Evolutionary conservation across 176 grass and related monocot species (phyloP).

Genomic region (Carex scoparia): DNA sequence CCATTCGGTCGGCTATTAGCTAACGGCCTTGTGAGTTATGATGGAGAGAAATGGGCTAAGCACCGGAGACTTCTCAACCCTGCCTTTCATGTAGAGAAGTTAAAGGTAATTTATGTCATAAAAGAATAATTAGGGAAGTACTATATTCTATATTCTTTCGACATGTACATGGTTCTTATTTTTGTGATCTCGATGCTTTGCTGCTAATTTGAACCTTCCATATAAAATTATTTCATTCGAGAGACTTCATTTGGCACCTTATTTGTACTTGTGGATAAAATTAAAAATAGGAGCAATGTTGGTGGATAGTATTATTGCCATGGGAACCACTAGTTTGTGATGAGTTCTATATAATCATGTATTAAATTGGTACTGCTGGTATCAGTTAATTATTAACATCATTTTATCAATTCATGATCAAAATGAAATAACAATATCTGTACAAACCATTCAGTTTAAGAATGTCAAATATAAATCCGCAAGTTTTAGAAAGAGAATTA

Average conservation of each 20-base stretch:
- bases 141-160: not conserved
- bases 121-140: not conserved
- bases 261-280: not conserved
- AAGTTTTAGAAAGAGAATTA: not conserved
- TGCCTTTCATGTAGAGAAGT: constrained; percentile 68
- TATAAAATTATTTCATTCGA: not conserved
- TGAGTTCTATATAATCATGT: not conserved
- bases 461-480: not conserved
- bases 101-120: constrained; percentile 44
- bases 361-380: not conserved
- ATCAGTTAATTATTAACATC: too few species aligned
- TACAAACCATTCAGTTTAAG: not conserved
- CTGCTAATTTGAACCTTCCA: not conserved
- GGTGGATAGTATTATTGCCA: not conserved
- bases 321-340: not conserved
- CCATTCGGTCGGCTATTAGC: constrained; percentile 24
- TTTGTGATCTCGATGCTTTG: not conserved
- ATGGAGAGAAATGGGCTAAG: constrained; percentile 72
- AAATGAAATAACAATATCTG: not conserved
- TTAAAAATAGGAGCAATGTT: not conserved
- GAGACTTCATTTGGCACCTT: not conserved
- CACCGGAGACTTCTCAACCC: constrained; percentile 70
- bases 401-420: not conserved
- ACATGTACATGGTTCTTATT: not conserved
- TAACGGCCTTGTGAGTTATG: constrained; percentile 37